phyloP scores from a whole-genome alignment of 352 stramenopile species.

The Phytophthora tubulina region DNA sequence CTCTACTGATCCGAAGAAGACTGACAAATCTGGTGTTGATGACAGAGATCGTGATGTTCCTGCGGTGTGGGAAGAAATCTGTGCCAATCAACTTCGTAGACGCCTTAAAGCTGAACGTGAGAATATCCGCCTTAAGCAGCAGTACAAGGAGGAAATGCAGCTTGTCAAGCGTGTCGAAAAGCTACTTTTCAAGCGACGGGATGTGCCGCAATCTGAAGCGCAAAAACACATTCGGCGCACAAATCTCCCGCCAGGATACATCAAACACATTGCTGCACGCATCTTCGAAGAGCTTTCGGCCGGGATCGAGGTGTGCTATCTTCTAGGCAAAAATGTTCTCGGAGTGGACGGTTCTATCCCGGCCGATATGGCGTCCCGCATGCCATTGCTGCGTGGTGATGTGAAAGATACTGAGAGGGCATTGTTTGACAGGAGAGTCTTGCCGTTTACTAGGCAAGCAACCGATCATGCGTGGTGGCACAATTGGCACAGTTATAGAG shows the following conservation, averaged over 20 bases:
- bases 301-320: neutral
- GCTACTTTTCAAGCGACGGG: neutral
- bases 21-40: neutral
- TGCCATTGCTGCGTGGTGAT: neutral
- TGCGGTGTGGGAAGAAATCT: neutral
- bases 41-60: neutral
- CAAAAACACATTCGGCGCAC: neutral
- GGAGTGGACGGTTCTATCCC: neutral
- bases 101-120: neutral
- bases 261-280: neutral
- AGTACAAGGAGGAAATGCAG: neutral
- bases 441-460: neutral
- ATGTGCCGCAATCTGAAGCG: neutral
- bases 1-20: neutral
- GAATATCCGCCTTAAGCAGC: neutral
- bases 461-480: neutral
- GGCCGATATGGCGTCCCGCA: neutral
- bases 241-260: neutral
- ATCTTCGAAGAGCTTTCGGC: conserved; percentile 1
- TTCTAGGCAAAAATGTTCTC: neutral
- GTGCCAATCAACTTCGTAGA: neutral
- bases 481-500: neutral
- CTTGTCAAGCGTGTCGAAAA: neutral
- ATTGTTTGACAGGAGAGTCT: neutral
- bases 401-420: neutral